Conservation (phyloP, 495 filamentous ascomycete species). For the Lophium mytilinum region DNA sequence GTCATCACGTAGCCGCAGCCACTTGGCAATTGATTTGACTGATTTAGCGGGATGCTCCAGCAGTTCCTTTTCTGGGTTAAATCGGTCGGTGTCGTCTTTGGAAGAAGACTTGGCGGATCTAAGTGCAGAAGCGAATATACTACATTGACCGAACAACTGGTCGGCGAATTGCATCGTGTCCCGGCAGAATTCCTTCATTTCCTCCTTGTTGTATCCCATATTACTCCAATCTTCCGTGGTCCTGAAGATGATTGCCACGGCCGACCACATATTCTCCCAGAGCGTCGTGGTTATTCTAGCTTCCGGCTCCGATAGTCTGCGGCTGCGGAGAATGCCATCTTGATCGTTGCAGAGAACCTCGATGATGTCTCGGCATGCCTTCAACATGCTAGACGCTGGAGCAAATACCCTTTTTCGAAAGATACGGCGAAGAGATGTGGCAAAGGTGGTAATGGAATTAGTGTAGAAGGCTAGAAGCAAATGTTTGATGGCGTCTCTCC, state of each 20-base stretch:
- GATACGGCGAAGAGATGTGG: conserved; percentile 52
- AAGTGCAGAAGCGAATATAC: conserved; percentile 63
- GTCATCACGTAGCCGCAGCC: conserved; percentile 75
- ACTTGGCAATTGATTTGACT: conserved; percentile 63
- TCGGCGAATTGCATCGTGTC: conserved; percentile 92
- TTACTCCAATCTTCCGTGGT: conserved; percentile 73
- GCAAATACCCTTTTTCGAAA: conserved; percentile 52
- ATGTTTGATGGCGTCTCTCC: conserved; percentile 65
- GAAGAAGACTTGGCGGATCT: conserved; percentile 37
- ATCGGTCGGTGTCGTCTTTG: conserved; percentile 5
- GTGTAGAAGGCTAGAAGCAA: conserved; percentile 57
- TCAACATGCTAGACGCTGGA: conserved; percentile 61
- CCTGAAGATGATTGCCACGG: conserved; percentile 69
- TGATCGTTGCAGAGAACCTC: conserved; percentile 75
- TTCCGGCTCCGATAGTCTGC: conserved; percentile 50
- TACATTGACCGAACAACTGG: conserved; percentile 72
- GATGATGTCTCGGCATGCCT: conserved; percentile 65
- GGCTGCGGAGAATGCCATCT: conserved; percentile 67
- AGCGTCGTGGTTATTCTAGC: conserved; percentile 57
- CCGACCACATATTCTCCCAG: conserved; percentile 77
- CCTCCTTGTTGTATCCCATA: conserved; percentile 53
- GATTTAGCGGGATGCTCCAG: conserved; percentile 54
- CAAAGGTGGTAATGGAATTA: conserved; percentile 52
- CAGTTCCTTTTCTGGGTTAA: conserved; percentile 37
- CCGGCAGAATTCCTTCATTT: conserved; percentile 85